Evolutionary conservation across 768 basidiomycete genomes (phyloP), one percentile per base, ranked within the genome.

Genomic region (Russula sp.): DNA sequence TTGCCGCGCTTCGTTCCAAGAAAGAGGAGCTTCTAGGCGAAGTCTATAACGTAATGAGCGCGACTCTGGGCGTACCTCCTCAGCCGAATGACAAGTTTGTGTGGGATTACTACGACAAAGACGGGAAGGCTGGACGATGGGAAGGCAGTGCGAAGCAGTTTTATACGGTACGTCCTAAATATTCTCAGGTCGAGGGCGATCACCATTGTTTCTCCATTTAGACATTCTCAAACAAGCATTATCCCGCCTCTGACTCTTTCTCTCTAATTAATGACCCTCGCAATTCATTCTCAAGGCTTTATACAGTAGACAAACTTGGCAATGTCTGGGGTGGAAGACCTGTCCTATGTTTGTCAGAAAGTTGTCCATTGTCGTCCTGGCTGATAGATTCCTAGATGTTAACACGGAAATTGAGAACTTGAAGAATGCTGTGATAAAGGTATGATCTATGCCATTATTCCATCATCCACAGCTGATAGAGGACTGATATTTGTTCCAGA

Each of bases 211-310:
- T 27, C 48, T 31, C 47, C 18, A 39, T 27, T 51, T 47, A 58
- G 61, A 34, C 66, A 10, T 70, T 74, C 56, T 70, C 73, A 32
- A 72, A 71, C 53, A 71, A 68, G 58, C 31, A 72, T 54, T 72
- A 74, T 64, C 71, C 71, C 42, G 71, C 70, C 2, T 71, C 78
- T 3, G 89, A 94, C 31, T 86, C 81, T 2, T 96, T 98, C 80
- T 96, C 94, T 42, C 81, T 98, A 13, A 93, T 98, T 73, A 88
- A 98, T 70, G 96, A 98, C 72, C 95, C 96, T 10, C 83, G 96
- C 31, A 95, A 98, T 71, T 77, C 77, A 20, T 93, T 88, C 73
- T 81, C 80, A 55, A 88, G 85, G 73, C 79, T 96, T 16, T 95
- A 95, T 76, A 93, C 93, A 1, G 94, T 98, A 18, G 86, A 95